Evolutionary conservation across 352 stramenopile genomes (phyloP), one percentile per base, ranked within the genome.

Genomic region (Phytophthora colocasiae): DNA sequence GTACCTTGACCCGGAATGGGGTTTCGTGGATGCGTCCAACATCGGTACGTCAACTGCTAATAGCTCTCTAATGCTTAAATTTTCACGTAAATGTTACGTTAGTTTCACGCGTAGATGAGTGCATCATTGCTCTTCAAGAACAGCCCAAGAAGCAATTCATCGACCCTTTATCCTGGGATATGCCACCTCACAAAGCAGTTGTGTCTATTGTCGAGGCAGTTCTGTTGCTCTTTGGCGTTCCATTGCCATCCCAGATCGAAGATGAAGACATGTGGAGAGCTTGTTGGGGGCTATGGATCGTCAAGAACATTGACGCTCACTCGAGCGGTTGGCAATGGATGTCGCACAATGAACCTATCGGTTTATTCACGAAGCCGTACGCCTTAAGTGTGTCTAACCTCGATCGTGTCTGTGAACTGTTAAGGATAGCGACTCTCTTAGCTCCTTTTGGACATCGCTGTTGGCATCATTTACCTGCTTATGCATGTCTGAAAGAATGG

Each of bases 291-390:
- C 65, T 89, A 0, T 92, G 83, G 83, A 84, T 92, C 17, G 80
- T 90, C 58, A 92, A 90, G 66, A 92, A 92, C 64, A 84, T 92
- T 48, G 81, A 92, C 12, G 52, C 81, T 15, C 83, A 92, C 62
- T 75, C 75, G 2, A 57, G 71, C 29, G 81, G 81, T 7, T 92
- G 83, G 81, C 76, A 90, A 31, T 92, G 83, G 81, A 59, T 81
- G 54, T 58, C 81, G 10, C 77, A 76, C 32, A 90, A 92, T 34
- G 81, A 92, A 41, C 81, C 83, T 0, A 79, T 66, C 39, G 83
- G 83, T 4, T 44, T 92, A 1, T 91, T 92, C 69, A 92, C 83
- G 24, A 88, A 92, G 60, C 81, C 83, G 17, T 92, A 92, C 69
- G 62, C 62, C 0, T 68, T 92, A 12, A 87, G 69, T 10, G 43